These are phyloP conservation scores for Isoetes engelmannii DNA, from an alignment of 83 land plant species.

Conservation along the genomic window DNA sequence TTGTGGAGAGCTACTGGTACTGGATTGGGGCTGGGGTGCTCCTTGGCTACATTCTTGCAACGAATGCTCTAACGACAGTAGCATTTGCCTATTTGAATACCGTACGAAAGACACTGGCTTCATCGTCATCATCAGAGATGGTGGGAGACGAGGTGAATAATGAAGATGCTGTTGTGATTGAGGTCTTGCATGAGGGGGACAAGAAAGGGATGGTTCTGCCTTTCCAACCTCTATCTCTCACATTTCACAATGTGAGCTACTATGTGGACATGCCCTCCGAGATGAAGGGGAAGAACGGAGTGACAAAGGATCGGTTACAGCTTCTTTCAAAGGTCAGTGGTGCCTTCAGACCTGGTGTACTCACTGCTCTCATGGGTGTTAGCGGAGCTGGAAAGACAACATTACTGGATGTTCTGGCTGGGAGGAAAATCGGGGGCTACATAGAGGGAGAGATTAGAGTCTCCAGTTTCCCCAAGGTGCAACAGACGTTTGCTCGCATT, in stretches of 20 bases:
- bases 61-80: slow-evolving; percentile 47
- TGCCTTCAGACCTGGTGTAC: slow-evolving; percentile 40
- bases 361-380: slow-evolving; percentile 43
- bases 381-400: slow-evolving; percentile 46
- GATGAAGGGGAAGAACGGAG: slow-evolving; percentile 14
- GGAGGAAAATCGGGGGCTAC: slow-evolving; percentile 43
- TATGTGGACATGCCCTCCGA: slow-evolving; percentile 75
- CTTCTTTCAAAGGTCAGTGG: slow-evolving; percentile 35
- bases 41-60: slow-evolving; percentile 44
- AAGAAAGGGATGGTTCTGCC: slow-evolving; percentile 84
- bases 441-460: slow-evolving; percentile 39
- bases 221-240: slow-evolving; percentile 67
- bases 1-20: slow-evolving; percentile 54
- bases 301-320: slow-evolving; percentile 16
- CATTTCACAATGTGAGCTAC: slow-evolving; percentile 72
- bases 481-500: slow-evolving; percentile 38
- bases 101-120: slow-evolving; percentile 15
- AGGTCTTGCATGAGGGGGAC: neutral
- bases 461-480: slow-evolving; percentile 38
- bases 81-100: slow-evolving; percentile 44
- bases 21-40: slow-evolving; percentile 68
- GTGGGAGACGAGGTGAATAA: slow-evolving; percentile 15
- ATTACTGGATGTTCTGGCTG: slow-evolving; percentile 47
- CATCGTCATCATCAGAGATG: slow-evolving; percentile 16
- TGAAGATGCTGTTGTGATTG: slow-evolving; percentile 8